Evolutionary conservation across 2,329 filamentous ascomycete genomes (phyloP), one percentile per base, ranked within the genome.

Genomic region (Fusarium incarnatum): DNA sequence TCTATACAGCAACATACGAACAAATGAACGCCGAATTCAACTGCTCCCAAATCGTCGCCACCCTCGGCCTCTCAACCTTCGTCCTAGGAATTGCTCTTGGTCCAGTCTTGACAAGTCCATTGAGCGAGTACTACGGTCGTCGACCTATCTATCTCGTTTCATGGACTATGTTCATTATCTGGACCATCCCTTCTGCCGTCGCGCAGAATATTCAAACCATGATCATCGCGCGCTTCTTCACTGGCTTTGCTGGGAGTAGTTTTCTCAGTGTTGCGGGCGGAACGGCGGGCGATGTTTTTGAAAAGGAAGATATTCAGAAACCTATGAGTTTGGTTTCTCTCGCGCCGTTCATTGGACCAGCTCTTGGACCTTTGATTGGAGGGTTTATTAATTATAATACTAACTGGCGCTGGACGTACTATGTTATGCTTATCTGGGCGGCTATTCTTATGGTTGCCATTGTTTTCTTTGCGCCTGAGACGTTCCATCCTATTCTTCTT

Each of bases 151-250:
- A 95, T 76, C 83, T 96, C 23, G 79, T 83, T 13, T 91, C 91
- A 0, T 94, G 93, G 77, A 76, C 83, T 1, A 85, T 92, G 70
- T 96, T 94, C 76, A 73, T 93, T 25, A 87, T 95, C 56, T 95
- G 91, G 88, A 80, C 94, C 27, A 88, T 96, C 42, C 93, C 93
- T 1, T 92, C 89, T 57, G 93, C 93, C 0, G 88, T 94, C 22
- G 91, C 92, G 6, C 82, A 84, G 48, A 94, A 95, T 71, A 92
- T 93, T 16, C 80, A 88, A 66, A 95, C 93, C 3, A 89, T 95
- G 85, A 82, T 97, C 55, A 80, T 95, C 7, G 85, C 86, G 18
- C 88, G 94, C 4, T 96, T 97, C 76, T 85, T 97, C 40, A 86
- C 89, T 68, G 92, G 91, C 76, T 85, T 97, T 45, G 86, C 89